Conservation (phyloP, 2,329 filamentous ascomycete species). For the Metarhizium brunneum region DNA sequence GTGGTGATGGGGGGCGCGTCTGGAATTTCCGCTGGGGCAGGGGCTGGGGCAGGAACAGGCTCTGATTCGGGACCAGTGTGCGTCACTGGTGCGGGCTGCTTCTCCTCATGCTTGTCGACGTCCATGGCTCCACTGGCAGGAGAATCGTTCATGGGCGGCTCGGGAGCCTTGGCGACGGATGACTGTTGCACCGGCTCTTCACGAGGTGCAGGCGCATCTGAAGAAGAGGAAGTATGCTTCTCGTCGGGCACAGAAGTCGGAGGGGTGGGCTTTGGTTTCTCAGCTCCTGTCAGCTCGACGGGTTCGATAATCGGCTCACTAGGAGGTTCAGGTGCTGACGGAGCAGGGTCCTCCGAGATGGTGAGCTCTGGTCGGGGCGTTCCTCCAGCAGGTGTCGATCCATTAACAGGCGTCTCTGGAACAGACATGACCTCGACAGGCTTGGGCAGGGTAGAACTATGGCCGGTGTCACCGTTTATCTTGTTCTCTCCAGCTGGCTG, state of each 20-base stretch:
- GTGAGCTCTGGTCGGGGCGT: slow-evolving; percentile 25
- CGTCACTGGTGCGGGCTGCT: slow-evolving; percentile 3
- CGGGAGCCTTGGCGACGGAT: neutral
- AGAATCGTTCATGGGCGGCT: neutral
- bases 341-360: slow-evolving; percentile 17
- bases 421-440: slow-evolving; percentile 26
- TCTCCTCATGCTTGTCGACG: neutral
- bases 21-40: slow-evolving; percentile 1
- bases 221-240: neutral
- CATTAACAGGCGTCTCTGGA: slow-evolving; percentile 26
- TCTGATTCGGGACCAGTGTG: slow-evolving; percentile 6
- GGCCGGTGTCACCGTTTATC: slow-evolving; percentile 9
- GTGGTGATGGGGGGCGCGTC: neutral
- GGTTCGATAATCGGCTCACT: slow-evolving; percentile 18
- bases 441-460: slow-evolving; percentile 16
- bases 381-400: slow-evolving; percentile 23
- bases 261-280: slow-evolving; percentile 14
- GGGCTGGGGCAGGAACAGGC: slow-evolving; percentile 6
- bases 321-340: slow-evolving; percentile 1
- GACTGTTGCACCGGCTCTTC: neutral
- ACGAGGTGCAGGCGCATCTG: neutral
- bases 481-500: slow-evolving; percentile 9
- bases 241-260: slow-evolving; percentile 13
- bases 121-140: neutral
- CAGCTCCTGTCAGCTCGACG: slow-evolving; percentile 14